Evolutionary conservation across 2,329 filamentous ascomycete genomes (phyloP).

Genomic region (Fusarium duplospermum): DNA sequence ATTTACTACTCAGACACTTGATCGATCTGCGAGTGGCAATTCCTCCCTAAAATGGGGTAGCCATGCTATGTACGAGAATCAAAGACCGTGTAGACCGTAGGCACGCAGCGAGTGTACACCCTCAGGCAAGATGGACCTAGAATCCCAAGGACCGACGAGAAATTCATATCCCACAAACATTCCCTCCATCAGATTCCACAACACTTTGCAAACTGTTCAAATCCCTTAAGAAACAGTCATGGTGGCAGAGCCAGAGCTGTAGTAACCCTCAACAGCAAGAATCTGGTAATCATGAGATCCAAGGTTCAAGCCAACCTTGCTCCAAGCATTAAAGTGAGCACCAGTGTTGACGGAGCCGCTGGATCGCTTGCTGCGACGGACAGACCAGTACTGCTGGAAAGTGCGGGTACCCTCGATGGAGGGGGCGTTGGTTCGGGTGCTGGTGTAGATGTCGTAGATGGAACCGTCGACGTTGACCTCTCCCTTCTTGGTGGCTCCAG

Average conservation of each 20-base stretch:
- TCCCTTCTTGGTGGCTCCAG: conserved; percentile 48
- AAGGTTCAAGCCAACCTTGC: conserved; percentile 58
- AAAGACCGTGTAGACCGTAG: not conserved
- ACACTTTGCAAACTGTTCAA: not conserved
- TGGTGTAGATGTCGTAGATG: conserved; percentile 53
- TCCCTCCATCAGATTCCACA: not conserved
- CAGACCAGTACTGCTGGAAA: conserved; percentile 66
- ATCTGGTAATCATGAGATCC: conserved; percentile 66
- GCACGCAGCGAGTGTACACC: not conserved
- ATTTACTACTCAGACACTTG: not conserved
- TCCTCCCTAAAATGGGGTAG: not conserved
- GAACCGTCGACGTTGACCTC: conserved; percentile 51
- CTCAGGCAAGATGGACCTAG: not conserved
- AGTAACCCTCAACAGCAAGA: conserved; percentile 65
- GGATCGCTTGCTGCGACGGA: conserved; percentile 61
- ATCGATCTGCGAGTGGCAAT: not conserved
- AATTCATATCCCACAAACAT: not conserved
- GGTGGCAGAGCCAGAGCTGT: conserved; percentile 59
- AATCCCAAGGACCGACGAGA: not conserved
- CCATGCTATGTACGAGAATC: not conserved
- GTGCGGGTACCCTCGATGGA: conserved; percentile 61
- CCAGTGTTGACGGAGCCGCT: conserved; percentile 61
- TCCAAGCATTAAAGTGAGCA: conserved; percentile 67
- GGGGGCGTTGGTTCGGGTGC: conserved; percentile 55
- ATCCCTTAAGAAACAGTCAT: conserved; percentile 55